phyloP scores from a whole-genome alignment of 2,329 filamentous ascomycete species.

The Scopulariopsis brevicaulis region DNA sequence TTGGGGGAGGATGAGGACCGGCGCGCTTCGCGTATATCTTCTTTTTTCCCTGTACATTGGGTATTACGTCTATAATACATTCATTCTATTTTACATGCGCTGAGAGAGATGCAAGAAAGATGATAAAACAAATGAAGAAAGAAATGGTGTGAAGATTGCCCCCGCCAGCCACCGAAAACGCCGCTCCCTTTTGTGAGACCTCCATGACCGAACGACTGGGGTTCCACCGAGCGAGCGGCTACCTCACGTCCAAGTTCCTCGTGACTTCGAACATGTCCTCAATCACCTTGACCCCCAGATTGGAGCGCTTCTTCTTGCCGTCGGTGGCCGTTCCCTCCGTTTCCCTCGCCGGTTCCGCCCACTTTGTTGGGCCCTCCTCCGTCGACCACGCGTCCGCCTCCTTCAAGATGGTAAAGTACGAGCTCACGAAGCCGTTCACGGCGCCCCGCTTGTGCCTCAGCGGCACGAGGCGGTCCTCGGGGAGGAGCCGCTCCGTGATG shows the following conservation, averaged over 20 bases:
- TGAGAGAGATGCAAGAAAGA: neutral
- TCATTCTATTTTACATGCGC: neutral
- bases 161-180: too few species aligned
- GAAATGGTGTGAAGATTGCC: too few species aligned
- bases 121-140: too few species aligned
- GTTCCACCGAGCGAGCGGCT: too few species aligned
- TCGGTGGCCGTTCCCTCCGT: neutral
- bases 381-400: neutral
- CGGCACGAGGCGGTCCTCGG: slow-evolving; percentile 17
- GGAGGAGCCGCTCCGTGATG: slow-evolving; percentile 25
- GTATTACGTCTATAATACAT: neutral
- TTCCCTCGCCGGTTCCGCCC: neutral
- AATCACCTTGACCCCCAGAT: too few species aligned
- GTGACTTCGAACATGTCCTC: too few species aligned
- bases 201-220: too few species aligned
- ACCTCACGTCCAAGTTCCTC: too few species aligned
- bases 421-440: slow-evolving; percentile 18
- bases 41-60: neutral
- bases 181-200: too few species aligned
- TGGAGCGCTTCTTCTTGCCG: too few species aligned
- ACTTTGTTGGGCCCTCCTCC: neutral
- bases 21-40: neutral
- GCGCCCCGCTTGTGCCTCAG: slow-evolving; percentile 20
- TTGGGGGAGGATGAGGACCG: neutral
- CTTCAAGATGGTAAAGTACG: neutral